phyloP scores from a whole-genome alignment of 2,329 filamentous ascomycete genomes.

The Fusarium miscanthi region DNA sequence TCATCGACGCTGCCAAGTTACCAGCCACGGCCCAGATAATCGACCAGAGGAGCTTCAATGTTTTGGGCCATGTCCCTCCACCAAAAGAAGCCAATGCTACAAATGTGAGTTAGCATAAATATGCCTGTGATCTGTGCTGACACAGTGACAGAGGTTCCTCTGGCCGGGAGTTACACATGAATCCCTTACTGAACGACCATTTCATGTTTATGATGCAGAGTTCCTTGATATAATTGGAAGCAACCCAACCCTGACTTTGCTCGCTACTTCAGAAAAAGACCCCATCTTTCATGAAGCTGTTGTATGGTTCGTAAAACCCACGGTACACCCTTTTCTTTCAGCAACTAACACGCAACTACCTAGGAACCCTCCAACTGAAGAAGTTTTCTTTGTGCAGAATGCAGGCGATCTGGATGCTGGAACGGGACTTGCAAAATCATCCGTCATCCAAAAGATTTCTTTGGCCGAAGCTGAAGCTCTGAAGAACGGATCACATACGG shows the following conservation, averaged over 20 bases:
- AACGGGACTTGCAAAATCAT: conserved; percentile 63
- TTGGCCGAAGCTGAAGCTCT: conserved; percentile 55
- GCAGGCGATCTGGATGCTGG: conserved; percentile 59
- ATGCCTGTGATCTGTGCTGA: fast-evolving
- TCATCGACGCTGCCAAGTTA: neutral
- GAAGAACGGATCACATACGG: conserved; percentile 3
- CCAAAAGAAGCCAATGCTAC: conserved; percentile 32
- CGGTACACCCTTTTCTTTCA: too few species aligned
- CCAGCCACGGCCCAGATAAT: conserved; percentile 37
- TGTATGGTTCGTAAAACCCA: conserved; percentile 58
- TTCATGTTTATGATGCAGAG: conserved; percentile 58
- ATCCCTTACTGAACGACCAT: conserved; percentile 37
- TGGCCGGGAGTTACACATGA: conserved; percentile 41
- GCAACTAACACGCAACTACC: fast-evolving
- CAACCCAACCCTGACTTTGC: conserved; percentile 61
- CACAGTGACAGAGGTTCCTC: conserved; percentile 9
- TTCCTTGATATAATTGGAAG: conserved; percentile 63
- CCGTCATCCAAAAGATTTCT: conserved; percentile 62
- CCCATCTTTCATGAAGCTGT: conserved; percentile 67
- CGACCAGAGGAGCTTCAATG: conserved; percentile 40
- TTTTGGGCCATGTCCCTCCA: conserved; percentile 30
- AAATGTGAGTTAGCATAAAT: neutral
- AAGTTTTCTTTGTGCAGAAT: conserved; percentile 66
- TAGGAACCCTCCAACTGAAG: conserved; percentile 57
- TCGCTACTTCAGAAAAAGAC: conserved; percentile 57